A percentile compares a stretch with the other conserved stretches of the same genome.
Conservation (phyloP, 2,329 filamentous ascomycete species). For the Plectosphaerella cucumerina region DNA sequence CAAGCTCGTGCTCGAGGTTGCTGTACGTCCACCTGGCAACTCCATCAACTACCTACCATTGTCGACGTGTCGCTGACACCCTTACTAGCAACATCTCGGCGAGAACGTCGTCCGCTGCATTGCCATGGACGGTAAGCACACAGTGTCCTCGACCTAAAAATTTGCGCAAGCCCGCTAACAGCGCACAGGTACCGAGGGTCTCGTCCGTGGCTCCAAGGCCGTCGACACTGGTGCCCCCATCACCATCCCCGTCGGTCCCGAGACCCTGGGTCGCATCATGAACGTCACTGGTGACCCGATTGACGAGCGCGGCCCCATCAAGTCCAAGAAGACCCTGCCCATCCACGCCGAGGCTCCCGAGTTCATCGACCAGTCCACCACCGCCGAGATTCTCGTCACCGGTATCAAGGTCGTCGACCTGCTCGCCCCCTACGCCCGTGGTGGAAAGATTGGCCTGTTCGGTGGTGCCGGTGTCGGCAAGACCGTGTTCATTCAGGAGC, state of each 20-base stretch:
- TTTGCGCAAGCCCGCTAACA: slow-evolving; percentile 11
- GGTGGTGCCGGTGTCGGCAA: slow-evolving; percentile 99
- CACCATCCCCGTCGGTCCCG: slow-evolving; percentile 90
- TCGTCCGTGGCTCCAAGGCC: slow-evolving; percentile 84
- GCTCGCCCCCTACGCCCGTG: slow-evolving; percentile 97
- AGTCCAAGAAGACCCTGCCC: slow-evolving; percentile 78
- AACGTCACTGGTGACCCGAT: slow-evolving; percentile 99
- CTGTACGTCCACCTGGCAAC: slow-evolving; percentile 56
- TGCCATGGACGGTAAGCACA: slow-evolving; percentile 94
- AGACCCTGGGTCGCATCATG: slow-evolving; percentile 97
- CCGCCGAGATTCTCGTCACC: slow-evolving; percentile 93
- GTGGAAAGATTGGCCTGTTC: slow-evolving; percentile 99
- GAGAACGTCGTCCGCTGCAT: slow-evolving; percentile 99
- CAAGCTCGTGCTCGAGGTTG: slow-evolving; percentile 94
- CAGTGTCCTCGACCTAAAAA: slow-evolving; percentile 10
- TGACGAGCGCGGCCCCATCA: slow-evolving; percentile 98
- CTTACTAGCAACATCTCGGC: slow-evolving; percentile 89
- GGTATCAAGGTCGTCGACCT: slow-evolving; percentile 99
- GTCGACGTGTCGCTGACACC: no score
- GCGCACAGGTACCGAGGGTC: slow-evolving; percentile 89
- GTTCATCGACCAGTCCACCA: slow-evolving; percentile 94
- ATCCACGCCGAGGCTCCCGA: slow-evolving; percentile 92
- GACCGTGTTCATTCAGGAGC: slow-evolving; percentile 99
- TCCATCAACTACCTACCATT: no score
- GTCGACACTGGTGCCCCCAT: slow-evolving; percentile 91